Percentiles rank a stretch among this genome's conserved stretches.
phyloP scores from a whole-genome alignment of 176 grass and related monocot species.

The Themeda triandra region DNA sequence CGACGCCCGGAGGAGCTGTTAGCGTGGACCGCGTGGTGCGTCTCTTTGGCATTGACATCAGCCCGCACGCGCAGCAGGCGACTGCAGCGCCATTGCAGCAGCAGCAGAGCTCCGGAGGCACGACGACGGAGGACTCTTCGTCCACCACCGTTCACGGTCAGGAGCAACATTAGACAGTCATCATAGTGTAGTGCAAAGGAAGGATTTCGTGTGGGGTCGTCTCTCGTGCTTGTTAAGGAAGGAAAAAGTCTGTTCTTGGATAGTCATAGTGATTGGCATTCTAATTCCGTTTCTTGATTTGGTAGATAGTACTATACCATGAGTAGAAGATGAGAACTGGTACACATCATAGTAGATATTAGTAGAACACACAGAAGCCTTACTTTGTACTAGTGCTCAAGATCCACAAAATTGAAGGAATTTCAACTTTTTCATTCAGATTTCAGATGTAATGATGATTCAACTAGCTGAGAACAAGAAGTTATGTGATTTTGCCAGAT shows the following conservation, averaged over 20 bases:
- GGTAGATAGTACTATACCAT: neutral
- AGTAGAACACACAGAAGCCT: no score
- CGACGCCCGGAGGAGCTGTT: neutral
- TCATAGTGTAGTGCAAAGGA: neutral
- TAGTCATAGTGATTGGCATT: neutral
- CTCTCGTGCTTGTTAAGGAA: neutral
- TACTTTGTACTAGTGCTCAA: no score
- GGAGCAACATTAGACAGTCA: neutral
- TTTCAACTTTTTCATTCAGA: no score
- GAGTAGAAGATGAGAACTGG: neutral
- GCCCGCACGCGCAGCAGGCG: neutral
- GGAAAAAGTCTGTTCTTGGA: neutral
- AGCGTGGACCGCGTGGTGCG: neutral
- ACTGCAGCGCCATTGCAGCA: neutral
- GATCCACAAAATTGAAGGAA: no score
- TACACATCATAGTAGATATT: no score
- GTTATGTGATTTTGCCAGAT: no score
- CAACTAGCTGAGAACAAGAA: no score
- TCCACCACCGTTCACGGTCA: neutral
- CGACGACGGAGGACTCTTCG: neutral
- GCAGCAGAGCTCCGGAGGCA: neutral
- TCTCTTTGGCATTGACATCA: neutral
- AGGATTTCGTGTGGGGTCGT: neutral
- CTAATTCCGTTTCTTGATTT: neutral
- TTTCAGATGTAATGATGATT: no score